Evolutionary conservation across 495 filamentous ascomycete species (phyloP), one percentile per base, ranked within the genome.

Genomic region (Xylaria sp.): DNA sequence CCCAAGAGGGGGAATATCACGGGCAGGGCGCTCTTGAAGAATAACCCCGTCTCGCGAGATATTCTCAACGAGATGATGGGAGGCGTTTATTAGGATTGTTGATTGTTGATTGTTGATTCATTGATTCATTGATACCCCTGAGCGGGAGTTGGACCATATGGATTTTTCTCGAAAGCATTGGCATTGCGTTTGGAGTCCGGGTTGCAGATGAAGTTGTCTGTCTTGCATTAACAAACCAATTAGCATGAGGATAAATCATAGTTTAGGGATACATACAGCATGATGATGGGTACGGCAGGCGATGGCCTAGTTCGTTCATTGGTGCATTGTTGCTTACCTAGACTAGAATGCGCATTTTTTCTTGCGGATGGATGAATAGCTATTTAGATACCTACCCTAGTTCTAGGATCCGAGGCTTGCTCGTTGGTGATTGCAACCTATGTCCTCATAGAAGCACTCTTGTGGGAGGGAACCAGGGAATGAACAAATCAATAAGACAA

Each of bases 61-160:
- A 85, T 86, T 41, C 68, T 85, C 65, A 85, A 86, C 69, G 84
- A 86, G 65, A 78, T 85, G 75, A 80, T 77, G 33, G 79, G 78
- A 67, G 81, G 81, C 7, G 68, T 76, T 15, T 82, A 76, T 61
- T 79, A 62, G 66, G 8, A 37, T 37, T 37, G 35, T 37, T 3
- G 35, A 8, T 24, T 35, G 48, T n/a, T n/a, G 8, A 37, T 37
- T 37, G 35, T 37, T 3, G 35, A 8, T 24, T 35, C 37, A 0
- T 35, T 37, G 53, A 15, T 52, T 52, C 11, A 8, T 19, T 55
- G 21, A 24, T 37, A 9, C 21, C 37, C 19, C 31, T 8, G 57
- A 59, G 57, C 57, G 31, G 52, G 52, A 31, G 52, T 55, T 55
- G 26, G 26, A 21, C 5, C n/a, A 19, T 37, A 59, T 59, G 17